Percentiles rank a stretch among this genome's conserved stretches.
phyloP scores from a whole-genome alignment of 352 stramenopile species.

The Phytophthora brassicae region DNA sequence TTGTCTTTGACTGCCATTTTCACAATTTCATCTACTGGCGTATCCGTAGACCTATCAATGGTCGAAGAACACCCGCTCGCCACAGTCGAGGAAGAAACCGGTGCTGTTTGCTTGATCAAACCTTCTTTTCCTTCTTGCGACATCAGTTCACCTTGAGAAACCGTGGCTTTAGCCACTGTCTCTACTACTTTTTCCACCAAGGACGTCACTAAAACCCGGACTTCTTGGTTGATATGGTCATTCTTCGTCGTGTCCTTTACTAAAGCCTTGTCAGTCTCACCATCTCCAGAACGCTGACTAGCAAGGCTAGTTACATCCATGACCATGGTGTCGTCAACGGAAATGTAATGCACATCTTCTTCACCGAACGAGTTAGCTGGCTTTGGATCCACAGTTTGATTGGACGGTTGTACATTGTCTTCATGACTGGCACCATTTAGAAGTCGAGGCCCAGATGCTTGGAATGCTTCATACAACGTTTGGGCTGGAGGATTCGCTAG shows the following conservation, averaged over 20 bases:
- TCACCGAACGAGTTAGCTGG: conserved; percentile 17
- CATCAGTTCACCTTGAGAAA: conserved; percentile 1
- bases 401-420: conserved; percentile 1
- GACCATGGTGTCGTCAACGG: conserved; percentile 18
- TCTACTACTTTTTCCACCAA: conserved; percentile 29
- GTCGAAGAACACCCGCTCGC: neutral
- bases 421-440: conserved; percentile 9
- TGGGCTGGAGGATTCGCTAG: conserved; percentile 11
- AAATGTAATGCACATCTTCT: conserved; percentile 24
- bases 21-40: neutral
- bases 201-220: conserved; percentile 8
- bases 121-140: neutral
- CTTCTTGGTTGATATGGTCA: conserved; percentile 12
- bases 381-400: conserved; percentile 5
- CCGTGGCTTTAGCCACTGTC: conserved; percentile 4
- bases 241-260: conserved; percentile 3
- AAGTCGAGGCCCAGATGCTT: conserved; percentile 21
- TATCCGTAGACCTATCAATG: neutral
- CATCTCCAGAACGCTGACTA: neutral
- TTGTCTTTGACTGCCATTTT: conserved; percentile 1
- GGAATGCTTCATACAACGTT: conserved; percentile 24
- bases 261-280: neutral
- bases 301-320: neutral
- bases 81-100: neutral
- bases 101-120: neutral